These are phyloP conservation scores for Colletotrichum tamarilloi DNA, from an alignment of 2,329 filamentous ascomycete species.

Conservation along the genomic window DNA sequence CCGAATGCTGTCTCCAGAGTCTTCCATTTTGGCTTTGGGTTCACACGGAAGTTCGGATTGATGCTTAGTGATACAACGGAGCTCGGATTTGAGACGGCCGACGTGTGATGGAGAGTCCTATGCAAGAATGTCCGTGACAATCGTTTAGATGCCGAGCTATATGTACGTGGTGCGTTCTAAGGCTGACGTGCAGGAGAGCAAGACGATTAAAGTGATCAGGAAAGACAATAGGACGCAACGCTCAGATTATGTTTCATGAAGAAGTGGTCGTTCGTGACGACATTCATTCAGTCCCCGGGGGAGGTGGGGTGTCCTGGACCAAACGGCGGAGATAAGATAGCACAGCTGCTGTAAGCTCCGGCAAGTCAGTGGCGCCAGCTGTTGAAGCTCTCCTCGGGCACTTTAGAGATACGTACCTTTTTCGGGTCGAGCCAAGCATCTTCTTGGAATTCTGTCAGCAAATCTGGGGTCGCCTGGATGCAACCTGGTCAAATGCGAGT, in stretches of 20 bases:
- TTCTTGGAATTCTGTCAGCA: conserved; percentile 3
- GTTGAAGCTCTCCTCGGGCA: not conserved
- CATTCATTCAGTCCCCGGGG: conserved; percentile 29
- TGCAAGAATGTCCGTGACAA: conserved; percentile 1
- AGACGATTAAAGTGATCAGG: not conserved
- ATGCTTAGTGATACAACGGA: conserved; percentile 32
- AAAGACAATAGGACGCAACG: not conserved
- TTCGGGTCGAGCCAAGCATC: not conserved
- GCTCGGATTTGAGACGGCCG: conserved; percentile 32
- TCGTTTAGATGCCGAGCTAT: not conserved
- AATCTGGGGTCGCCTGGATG: conserved; percentile 23
- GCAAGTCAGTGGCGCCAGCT: conserved; percentile 5
- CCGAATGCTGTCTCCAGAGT: not conserved
- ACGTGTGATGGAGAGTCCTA: conserved; percentile 15
- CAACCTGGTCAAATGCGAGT: conserved; percentile 10
- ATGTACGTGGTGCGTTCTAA: not conserved
- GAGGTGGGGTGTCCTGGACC: conserved; percentile 29
- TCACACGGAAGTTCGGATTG: conserved; percentile 29
- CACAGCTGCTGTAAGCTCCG: conserved; percentile 29
- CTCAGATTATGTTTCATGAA: conserved; percentile 22
- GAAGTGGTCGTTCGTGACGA: conserved; percentile 33
- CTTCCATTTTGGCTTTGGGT: conserved; percentile 22
- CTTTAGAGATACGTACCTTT: not conserved
- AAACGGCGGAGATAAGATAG: conserved; percentile 35
- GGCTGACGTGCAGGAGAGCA: not conserved